phyloP scores from a whole-genome alignment of 345 rosid species.

The Gossypium herbaceum region DNA sequence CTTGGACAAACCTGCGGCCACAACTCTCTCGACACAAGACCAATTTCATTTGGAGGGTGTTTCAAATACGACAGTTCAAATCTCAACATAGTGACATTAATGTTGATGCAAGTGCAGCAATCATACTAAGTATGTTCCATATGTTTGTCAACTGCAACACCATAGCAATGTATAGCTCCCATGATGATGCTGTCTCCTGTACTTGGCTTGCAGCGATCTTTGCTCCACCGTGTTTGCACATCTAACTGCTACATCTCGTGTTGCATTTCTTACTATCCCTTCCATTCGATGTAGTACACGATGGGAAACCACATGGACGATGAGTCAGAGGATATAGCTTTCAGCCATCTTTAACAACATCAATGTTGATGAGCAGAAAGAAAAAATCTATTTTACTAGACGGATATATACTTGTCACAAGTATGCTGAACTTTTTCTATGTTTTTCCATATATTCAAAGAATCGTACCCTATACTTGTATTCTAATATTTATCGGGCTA shows the following conservation, averaged over 20 bases:
- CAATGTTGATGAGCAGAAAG: neutral
- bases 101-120: constrained; percentile 3
- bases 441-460: too few species aligned
- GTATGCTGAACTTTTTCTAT: too few species aligned
- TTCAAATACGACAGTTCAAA: constrained; percentile 1
- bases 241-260: neutral
- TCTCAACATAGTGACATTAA: constrained; percentile 8
- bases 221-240: neutral
- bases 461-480: neutral
- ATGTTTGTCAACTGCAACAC: constrained; percentile 11
- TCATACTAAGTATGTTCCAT: constrained; percentile 2
- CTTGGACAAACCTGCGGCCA: neutral
- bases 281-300: neutral
- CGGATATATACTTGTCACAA: too few species aligned
- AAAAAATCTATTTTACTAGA: neutral
- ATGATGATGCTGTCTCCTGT: neutral
- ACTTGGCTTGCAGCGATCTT: constrained; percentile 11
- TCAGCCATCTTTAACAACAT: neutral
- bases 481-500: neutral
- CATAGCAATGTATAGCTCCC: constrained; percentile 10
- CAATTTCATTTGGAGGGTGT: neutral
- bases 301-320: neutral
- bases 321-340: neutral
- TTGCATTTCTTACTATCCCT: neutral
- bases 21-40: neutral